phyloP scores from a whole-genome alignment of 2,329 filamentous ascomycete species.

The Apiospora aurea region DNA sequence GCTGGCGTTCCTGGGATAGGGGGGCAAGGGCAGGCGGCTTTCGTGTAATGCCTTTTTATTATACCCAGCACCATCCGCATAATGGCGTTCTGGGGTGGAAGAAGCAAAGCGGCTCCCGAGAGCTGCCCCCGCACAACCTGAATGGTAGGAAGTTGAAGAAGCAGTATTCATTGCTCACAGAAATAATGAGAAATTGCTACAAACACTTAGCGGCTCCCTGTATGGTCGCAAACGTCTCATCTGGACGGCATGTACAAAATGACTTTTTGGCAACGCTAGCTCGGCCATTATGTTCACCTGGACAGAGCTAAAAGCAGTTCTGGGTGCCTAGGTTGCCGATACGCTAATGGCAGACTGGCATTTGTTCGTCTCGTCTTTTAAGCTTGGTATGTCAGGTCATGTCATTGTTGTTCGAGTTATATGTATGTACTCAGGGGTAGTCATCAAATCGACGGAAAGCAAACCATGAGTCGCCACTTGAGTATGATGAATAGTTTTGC shows the following conservation, averaged over 20 bases:
- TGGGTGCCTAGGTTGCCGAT: too few species aligned
- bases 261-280: background rate
- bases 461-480: background rate
- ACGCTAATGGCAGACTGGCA: too few species aligned
- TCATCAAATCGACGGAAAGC: background rate
- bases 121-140: background rate
- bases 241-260: background rate
- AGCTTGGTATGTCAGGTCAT: background rate
- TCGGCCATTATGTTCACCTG: background rate
- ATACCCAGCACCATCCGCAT: background rate
- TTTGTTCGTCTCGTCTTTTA: too few species aligned
- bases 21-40: background rate
- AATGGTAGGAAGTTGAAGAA: background rate
- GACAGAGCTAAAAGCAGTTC: too few species aligned
- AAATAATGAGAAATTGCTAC: background rate
- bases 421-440: background rate
- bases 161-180: background rate
- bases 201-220: background rate
- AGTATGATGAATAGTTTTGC: background rate
- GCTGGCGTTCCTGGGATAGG: constrained; percentile 3
- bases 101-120: background rate
- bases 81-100: background rate
- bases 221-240: background rate
- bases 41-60: constrained; percentile 6
- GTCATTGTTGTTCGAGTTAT: background rate